These are phyloP conservation scores for Endogone sp. DNA, from an alignment of 192 early-diverging fungal species.

Conservation along the genomic window DNA sequence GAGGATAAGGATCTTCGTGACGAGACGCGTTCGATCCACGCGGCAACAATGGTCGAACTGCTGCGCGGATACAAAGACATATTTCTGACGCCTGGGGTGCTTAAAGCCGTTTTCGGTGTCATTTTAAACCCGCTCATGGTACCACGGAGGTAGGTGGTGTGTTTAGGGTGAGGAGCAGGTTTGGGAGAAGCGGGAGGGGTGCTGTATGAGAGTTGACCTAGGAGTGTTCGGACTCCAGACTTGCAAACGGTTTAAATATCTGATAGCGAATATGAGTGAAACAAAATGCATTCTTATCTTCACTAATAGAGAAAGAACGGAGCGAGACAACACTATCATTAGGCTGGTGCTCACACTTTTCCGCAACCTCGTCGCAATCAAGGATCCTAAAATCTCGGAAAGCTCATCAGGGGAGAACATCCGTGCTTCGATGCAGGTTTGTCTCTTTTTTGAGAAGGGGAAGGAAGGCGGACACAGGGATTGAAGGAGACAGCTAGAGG, in stretches of 20 bases:
- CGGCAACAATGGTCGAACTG: conserved; percentile 40
- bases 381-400: conserved; percentile 59
- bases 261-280: too few species aligned
- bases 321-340: conserved; percentile 55
- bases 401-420: conserved; percentile 50
- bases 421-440: conserved; percentile 63
- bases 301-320: conserved; percentile 45
- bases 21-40: conserved; percentile 27
- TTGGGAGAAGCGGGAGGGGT: not conserved
- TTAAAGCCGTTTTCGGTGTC: conserved; percentile 45
- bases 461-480: too few species aligned
- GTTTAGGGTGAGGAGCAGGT: not conserved
- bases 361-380: conserved; percentile 79
- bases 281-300: not conserved
- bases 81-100: conserved; percentile 53
- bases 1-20: conserved; percentile 40
- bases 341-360: conserved; percentile 71
- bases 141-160: conserved; percentile 29
- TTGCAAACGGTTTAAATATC: not conserved
- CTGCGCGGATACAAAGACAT: conserved; percentile 71
- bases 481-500: too few species aligned
- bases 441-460: too few species aligned
- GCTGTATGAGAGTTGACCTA: not conserved
- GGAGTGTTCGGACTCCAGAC: not conserved
- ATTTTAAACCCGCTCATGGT: conserved; percentile 47